These are phyloP conservation scores for Cercospora sp. DNA, from an alignment of 2,329 filamentous ascomycete species.

Conservation along the genomic window DNA sequence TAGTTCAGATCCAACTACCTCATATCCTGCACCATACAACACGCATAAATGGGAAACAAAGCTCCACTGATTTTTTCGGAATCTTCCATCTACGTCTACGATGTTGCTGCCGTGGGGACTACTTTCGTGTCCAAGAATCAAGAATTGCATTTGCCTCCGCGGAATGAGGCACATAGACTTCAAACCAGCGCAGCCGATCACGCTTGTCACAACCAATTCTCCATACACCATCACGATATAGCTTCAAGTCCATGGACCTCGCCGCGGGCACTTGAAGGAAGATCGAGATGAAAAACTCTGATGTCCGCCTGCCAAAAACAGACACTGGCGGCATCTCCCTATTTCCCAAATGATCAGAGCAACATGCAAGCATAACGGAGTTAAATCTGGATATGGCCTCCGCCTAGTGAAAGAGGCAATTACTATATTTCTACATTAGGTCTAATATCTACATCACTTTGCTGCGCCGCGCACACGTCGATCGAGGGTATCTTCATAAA, in stretches of 20 bases:
- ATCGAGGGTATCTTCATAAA: conserved; percentile 16
- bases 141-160: background rate
- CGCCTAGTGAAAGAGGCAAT: background rate
- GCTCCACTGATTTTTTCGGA: background rate
- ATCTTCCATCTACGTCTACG: background rate
- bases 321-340: too few relatives aligned
- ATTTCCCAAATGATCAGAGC: too few relatives aligned
- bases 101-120: background rate
- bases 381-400: background rate
- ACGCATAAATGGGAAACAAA: background rate
- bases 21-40: background rate
- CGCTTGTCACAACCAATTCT: background rate
- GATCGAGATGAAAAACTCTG: too few relatives aligned
- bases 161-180: background rate
- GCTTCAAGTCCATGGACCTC: background rate
- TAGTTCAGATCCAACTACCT: too few relatives aligned
- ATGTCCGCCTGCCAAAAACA: too few relatives aligned
- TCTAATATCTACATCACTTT: conserved; percentile 9
- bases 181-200: background rate
- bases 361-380: background rate
- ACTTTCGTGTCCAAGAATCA: background rate
- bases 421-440: conserved; percentile 7
- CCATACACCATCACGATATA: background rate
- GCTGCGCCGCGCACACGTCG: background rate
- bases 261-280: background rate